Base-by-base conservation (phyloP, 1,284 basidiomycete species). In the Puccinia triticina region DNA sequence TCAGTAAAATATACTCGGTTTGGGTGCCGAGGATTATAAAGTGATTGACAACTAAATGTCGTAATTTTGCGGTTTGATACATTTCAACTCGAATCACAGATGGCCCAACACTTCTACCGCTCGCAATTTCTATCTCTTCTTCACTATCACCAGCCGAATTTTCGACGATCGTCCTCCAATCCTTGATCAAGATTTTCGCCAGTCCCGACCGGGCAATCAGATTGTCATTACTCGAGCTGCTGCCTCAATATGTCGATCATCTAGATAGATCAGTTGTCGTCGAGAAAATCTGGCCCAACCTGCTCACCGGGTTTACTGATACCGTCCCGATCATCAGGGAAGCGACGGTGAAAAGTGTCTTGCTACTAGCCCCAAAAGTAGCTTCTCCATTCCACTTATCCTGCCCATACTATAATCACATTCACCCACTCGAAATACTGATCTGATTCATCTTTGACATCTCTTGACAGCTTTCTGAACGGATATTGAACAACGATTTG, bases 401-500 rank as follows among this genome's bases (percentile, higher is more conserved):
- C n/a, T 59, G 21, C 21, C 2, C n/a, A 4, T 12, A 53, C 29
- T 46, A 21, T 80, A 10, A 50, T 50, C 12, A 29, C 21, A 46
- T 26, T 37, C 18, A n/a, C 10, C 14, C 46, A 55, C 21, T 26
- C 29, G 23, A 67, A 46, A 32, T 23, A 21, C 57, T 76, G 26
- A 46, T 61, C 21, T 26, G 53, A 32, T 21, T 48, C 43, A 0
- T 61, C 48, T 74, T 74, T 48, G 16, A 18, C 74, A 4, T 37
- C 50, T 75, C n/a, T 50, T 21, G 40, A 34, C 23, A 82, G 79
- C 82, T 87, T 37, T 93, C 90, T 73, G 95, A 98, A 84, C 92
- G 96, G 0, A 92, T 98, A 61, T 90, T 99, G 66, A 99, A 99
- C 88, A 99, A 99, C 85, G 97, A 99, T 83, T 91, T 99, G 43